Evolutionary conservation across 2,329 filamentous ascomycete species (phyloP).

Genomic region (Pseudocercospora vitis): DNA sequence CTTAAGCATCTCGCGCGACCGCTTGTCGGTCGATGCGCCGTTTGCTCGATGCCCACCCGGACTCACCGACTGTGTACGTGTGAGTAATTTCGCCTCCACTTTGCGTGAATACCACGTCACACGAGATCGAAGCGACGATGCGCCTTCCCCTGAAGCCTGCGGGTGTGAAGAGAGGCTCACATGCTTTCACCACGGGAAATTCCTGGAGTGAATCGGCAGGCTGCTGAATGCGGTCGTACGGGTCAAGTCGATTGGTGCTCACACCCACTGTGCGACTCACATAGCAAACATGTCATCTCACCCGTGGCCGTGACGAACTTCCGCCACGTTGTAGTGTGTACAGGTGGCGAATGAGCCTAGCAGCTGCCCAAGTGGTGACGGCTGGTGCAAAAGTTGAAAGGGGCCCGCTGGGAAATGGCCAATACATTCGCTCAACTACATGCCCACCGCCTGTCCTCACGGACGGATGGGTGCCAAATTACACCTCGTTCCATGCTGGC

Average conservation of each 20-base stretch:
- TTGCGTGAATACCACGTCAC: not conserved
- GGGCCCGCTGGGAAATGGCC: not conserved
- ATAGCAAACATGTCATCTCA: not conserved
- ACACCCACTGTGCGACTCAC: not conserved
- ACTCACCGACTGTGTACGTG: not conserved
- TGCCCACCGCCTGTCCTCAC: slow-evolving; percentile 1
- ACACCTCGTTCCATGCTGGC: slow-evolving; percentile 13
- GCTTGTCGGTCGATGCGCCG: too few relatives aligned
- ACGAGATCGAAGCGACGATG: not conserved
- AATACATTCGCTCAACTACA: slow-evolving; percentile 18
- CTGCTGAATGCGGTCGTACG: too few relatives aligned
- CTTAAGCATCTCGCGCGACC: too few relatives aligned
- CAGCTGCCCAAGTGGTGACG: too few relatives aligned
- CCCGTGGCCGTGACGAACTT: not conserved
- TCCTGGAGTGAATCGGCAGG: too few relatives aligned
- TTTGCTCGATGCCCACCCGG: not conserved
- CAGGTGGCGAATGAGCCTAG: not conserved
- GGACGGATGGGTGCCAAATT: slow-evolving; percentile 4
- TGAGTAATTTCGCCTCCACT: not conserved
- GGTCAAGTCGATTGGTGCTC: too few relatives aligned
- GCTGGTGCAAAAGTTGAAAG: not conserved
- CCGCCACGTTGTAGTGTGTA: not conserved
- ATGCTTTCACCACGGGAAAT: too few relatives aligned
- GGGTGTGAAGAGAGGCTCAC: too few relatives aligned
- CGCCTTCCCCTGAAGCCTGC: not conserved